Evolutionary conservation across 108 stramenopile species (phyloP), one percentile per base, ranked within the genome.

Genomic region (Conticribra guillardii): DNA sequence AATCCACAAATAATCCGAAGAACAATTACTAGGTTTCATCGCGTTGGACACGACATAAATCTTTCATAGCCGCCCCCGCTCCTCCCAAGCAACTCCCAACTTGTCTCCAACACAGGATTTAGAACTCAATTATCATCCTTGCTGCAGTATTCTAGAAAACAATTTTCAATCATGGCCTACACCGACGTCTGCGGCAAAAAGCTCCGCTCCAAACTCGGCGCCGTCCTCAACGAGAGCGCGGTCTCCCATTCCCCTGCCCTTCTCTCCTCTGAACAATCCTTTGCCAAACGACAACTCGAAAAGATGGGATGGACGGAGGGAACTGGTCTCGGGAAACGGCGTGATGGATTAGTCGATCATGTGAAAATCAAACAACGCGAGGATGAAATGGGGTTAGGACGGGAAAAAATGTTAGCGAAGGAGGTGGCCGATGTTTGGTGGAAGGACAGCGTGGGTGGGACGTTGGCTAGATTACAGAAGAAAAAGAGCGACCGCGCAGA

Each of bases 291-390:
- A 16, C 93, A 92, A 69, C 61, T 95, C 54, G 82, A 84, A 64
- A 90, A 90, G 62, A 86, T 97, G 86, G 96, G 96, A 31, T 97
- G 96, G 96, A 86, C 63, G 32, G 89, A 94, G 73, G 94, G 94
- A 11, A 85, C 89, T 18, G 96, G 96, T 21, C 69, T 97, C 14
- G 96, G 96, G 27, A 97, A 94, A 79, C 71, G 85, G 23, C 76
- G 88, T 9, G 64, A 91, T 29, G 96, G 96, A n/a, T 87, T 92
- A 37, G 52, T 76, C 3, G 82, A 84, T 8, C 96, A 97, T 72
- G 83, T 97, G 24, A 76, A 74, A 28, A 90, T 91, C 3, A 69
- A 82, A 45, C 89, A 91, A 68, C 86, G 94, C 9, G 67, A 85
- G n/a, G 95, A 94, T 46, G 71, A 91, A 28, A 65, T 74, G 57